Conservation (phyloP, 148 eudicot genomes). For the Camellia granthamiana region DNA sequence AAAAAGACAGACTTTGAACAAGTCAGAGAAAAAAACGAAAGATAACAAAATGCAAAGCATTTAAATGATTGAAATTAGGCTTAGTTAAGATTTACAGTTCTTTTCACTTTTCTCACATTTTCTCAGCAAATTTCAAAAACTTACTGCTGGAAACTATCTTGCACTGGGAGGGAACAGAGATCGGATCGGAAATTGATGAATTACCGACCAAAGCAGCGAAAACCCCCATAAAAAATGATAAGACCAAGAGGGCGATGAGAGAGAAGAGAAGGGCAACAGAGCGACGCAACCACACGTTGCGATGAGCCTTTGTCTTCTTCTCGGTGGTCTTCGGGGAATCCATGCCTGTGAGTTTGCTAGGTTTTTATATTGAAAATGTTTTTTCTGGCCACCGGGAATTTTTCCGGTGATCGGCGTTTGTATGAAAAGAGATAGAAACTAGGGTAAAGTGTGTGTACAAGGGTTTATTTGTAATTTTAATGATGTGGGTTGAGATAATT, state of each 20-base stretch:
- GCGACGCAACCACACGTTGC: conserved; percentile 8
- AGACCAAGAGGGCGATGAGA: not conserved
- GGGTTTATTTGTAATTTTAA: too few relatives aligned
- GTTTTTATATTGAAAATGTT: not conserved
- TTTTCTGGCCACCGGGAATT: not conserved
- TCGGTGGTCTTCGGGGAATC: conserved; percentile 11
- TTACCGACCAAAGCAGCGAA: conserved; percentile 3
- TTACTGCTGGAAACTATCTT: conserved; percentile 13
- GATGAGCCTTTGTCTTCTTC: not conserved
- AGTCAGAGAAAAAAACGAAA: not conserved
- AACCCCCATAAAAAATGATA: not conserved
- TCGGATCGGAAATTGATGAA: conserved; percentile 8
- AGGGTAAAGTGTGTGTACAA: too few relatives aligned
- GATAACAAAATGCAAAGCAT: not conserved
- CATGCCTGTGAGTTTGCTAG: not conserved
- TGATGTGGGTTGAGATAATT: too few relatives aligned
- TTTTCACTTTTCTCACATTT: not conserved
- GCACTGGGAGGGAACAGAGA: conserved; percentile 14
- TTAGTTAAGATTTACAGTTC: not conserved
- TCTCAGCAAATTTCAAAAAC: not conserved
- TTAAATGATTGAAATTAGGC: not conserved
- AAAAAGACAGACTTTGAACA: not conserved
- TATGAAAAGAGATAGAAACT: too few relatives aligned
- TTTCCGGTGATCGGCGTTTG: conserved; percentile 8
- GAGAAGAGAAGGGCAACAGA: not conserved